Evolutionary conservation across 441 rosid genomes (phyloP).

Genomic region (Jatropha podagrica): DNA sequence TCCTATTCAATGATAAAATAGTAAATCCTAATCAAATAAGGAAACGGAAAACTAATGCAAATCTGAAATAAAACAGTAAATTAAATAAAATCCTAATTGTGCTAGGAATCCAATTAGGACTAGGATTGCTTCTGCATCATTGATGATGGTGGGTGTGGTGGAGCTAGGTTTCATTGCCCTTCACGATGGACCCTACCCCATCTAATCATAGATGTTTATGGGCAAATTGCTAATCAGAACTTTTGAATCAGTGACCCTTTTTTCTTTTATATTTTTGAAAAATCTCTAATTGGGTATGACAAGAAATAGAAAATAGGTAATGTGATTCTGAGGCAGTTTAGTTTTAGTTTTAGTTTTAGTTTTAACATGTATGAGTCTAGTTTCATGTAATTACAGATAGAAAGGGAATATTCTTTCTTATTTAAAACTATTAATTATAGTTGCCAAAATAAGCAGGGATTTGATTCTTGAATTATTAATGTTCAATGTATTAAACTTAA

Average conservation of each 20-base stretch:
- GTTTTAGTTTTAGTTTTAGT: not conserved
- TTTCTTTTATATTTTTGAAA: not conserved
- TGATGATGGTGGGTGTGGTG: constrained; percentile 20
- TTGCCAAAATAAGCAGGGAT: constrained; percentile 8
- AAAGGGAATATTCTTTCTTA: constrained; percentile 13
- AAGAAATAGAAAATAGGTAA: not conserved
- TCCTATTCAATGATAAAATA: too few species aligned
- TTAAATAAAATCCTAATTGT: too few species aligned
- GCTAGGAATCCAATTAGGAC: too few species aligned
- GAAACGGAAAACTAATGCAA: too few species aligned
- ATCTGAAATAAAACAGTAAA: too few species aligned
- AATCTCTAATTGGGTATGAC: constrained; percentile 7
- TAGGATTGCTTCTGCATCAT: too few species aligned
- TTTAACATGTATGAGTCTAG: too few species aligned
- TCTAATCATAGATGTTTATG: constrained; percentile 25
- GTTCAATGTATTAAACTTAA: constrained; percentile 21
- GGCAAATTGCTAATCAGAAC: constrained; percentile 28
- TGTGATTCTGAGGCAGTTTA: not conserved
- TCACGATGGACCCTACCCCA: constrained; percentile 25
- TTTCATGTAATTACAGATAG: constrained; percentile 14
- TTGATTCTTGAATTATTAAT: constrained; percentile 10
- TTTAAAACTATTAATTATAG: not conserved
- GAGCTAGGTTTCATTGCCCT: constrained; percentile 22
- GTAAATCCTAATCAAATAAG: too few species aligned
- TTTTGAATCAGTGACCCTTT: constrained; percentile 16